Conservation (phyloP, 805 yeast genomes). For the Myxozyma sirexii region DNA sequence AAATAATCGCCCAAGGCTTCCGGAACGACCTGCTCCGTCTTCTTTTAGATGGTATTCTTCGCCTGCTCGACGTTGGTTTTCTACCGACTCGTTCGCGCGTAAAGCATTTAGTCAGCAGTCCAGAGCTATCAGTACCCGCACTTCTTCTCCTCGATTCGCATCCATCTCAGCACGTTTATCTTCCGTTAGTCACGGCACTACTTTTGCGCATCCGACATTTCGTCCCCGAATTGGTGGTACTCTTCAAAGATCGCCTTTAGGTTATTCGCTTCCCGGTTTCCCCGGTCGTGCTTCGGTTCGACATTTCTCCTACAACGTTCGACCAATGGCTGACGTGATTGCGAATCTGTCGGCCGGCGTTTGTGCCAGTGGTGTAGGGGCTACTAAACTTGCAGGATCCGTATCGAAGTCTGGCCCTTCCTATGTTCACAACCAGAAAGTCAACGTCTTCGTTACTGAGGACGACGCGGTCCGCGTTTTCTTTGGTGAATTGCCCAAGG, state of each 20-base stretch:
- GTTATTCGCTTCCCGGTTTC: slow-evolving; percentile 32
- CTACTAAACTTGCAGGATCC: slow-evolving; percentile 12
- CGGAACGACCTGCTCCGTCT: neutral
- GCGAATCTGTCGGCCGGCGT: slow-evolving; percentile 19
- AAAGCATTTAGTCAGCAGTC: slow-evolving; percentile 2
- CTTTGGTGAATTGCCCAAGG: neutral
- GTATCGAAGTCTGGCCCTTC: neutral
- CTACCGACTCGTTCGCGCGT: slow-evolving; percentile 2
- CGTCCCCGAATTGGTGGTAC: slow-evolving; percentile 34
- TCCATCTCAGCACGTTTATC: slow-evolving; percentile 7
- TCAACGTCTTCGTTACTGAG: neutral
- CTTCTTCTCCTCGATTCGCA: slow-evolving; percentile 1
- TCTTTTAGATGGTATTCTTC: slow-evolving; percentile 2
- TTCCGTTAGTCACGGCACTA: slow-evolving; percentile 22
- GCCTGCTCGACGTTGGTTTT: neutral
- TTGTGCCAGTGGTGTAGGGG: slow-evolving; percentile 27
- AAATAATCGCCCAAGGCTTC: neutral
- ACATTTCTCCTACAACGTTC: slow-evolving; percentile 20
- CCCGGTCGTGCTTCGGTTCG: slow-evolving; percentile 25
- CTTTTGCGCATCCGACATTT: slow-evolving; percentile 24
- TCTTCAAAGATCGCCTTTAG: slow-evolving; percentile 25
- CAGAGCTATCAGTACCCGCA: neutral
- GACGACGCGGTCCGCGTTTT: neutral
- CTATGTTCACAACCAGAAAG: slow-evolving; percentile 1
- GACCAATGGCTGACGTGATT: slow-evolving; percentile 29